Evolutionary conservation across 1,284 basidiomycete genomes (phyloP).

Genomic region (Ustilago shanxiensis): DNA sequence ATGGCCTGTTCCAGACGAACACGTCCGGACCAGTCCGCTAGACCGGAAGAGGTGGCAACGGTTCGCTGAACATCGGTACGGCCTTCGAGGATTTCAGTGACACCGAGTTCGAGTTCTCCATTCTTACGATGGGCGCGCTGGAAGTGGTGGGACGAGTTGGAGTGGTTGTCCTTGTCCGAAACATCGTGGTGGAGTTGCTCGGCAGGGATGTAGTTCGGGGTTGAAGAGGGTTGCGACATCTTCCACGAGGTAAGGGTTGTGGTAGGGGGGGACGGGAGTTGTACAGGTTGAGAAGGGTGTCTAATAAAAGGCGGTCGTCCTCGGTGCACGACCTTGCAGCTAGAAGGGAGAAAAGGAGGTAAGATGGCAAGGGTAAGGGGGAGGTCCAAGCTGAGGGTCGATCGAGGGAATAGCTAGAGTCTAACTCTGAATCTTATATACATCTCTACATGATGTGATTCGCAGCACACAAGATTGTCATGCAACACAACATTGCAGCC

Average conservation of each 20-base stretch:
- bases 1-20: constrained; percentile 31
- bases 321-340: not conserved
- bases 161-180: constrained; percentile 35
- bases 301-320: not conserved
- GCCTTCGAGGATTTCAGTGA: constrained; percentile 57
- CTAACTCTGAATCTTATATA: not conserved
- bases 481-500: not conserved
- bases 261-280: not conserved
- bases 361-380: not conserved
- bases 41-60: constrained; percentile 38
- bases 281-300: constrained; percentile 1
- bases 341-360: not conserved
- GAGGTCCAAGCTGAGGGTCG: constrained; percentile 2
- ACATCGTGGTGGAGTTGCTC: constrained; percentile 41
- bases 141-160: constrained; percentile 43
- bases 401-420: not conserved
- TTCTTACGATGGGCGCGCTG: constrained; percentile 45
- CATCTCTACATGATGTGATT: not conserved
- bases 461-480: not conserved
- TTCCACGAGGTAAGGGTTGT: not conserved
- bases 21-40: constrained; percentile 39
- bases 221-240: constrained; percentile 32
- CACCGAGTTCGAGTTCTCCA: constrained; percentile 53
- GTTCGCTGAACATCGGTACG: constrained; percentile 41
- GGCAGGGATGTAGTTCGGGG: constrained; percentile 49